A percentile compares a stretch with the other conserved stretches of the same genome.
phyloP scores from a whole-genome alignment of 805 yeast genomes.

The Candida gorgasii region DNA sequence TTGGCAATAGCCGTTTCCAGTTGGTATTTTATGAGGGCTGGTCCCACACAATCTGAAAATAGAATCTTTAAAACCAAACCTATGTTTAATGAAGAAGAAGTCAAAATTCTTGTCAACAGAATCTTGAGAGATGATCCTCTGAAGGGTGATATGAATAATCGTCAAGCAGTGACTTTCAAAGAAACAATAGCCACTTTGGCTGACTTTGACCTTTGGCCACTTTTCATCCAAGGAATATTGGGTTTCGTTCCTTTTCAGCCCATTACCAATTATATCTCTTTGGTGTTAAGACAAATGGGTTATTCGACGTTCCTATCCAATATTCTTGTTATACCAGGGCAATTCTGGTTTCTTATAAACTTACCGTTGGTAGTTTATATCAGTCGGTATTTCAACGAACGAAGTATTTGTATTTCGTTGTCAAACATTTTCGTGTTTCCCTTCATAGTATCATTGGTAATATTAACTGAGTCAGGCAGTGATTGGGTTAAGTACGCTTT shows the following conservation, averaged over 20 bases:
- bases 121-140: conserved; percentile 28
- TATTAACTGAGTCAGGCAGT: conserved; percentile 64
- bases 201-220: conserved; percentile 29
- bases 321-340: conserved; percentile 49
- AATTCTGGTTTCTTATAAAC: conserved; percentile 6
- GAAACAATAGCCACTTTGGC: conserved; percentile 17
- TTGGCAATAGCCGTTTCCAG: conserved; percentile 33
- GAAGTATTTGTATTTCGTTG: conserved; percentile 34
- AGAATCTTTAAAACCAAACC: conserved; percentile 46
- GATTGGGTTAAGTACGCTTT: conserved; percentile 61
- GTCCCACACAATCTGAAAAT: conserved; percentile 52
- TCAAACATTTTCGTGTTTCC: conserved; percentile 62
- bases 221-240: conserved; percentile 26
- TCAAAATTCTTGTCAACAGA: conserved; percentile 26
- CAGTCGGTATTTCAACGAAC: conserved; percentile 41
- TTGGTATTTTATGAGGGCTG: conserved; percentile 54
- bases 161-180: conserved; percentile 23
- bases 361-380: conserved; percentile 34
- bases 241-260: conserved; percentile 15
- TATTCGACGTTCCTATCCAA: conserved; percentile 44
- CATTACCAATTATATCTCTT: conserved; percentile 42
- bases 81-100: conserved; percentile 26
- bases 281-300: conserved; percentile 41
- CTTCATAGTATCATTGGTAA: conserved; percentile 62
- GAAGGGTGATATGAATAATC: conserved; percentile 31